A percentile compares a stretch with the other conserved stretches of the same genome.
Conservation (phyloP, 1,139 yeast species). For the Protomyces lactucae-debilis region DNA sequence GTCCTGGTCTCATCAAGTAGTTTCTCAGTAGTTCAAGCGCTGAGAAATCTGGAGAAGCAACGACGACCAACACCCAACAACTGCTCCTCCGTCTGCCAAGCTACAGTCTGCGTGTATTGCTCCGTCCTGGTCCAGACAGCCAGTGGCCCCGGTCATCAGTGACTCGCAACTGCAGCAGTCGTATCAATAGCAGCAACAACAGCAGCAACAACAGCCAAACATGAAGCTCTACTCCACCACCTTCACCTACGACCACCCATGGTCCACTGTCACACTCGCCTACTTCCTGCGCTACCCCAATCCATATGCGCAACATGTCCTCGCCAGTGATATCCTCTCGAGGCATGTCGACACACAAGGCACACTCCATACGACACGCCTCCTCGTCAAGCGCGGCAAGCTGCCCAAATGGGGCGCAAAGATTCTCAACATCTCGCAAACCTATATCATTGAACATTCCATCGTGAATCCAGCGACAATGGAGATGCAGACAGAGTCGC, state of each 20-base stretch:
- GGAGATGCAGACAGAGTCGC: constrained; percentile 64
- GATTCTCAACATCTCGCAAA: constrained; percentile 43
- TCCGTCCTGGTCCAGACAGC: too few relatives aligned
- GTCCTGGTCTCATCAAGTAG: too few relatives aligned
- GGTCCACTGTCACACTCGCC: constrained; percentile 70
- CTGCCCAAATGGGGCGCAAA: constrained; percentile 78
- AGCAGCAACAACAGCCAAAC: too few relatives aligned
- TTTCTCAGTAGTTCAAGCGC: too few relatives aligned
- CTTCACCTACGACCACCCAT: constrained; percentile 43
- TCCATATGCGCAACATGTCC: constrained; percentile 85
- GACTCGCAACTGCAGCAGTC: too few relatives aligned
- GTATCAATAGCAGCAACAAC: too few relatives aligned
- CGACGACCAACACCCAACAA: too few relatives aligned
- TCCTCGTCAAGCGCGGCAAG: constrained; percentile 74
- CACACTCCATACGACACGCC: constrained; percentile 63
- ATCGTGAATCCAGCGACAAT: constrained; percentile 60
- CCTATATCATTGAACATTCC: constrained; percentile 77
- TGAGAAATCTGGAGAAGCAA: too few relatives aligned
- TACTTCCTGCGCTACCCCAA: constrained; percentile 83
- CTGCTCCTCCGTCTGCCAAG: too few relatives aligned
- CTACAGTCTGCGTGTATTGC: too few relatives aligned
- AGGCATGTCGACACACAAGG: constrained; percentile 58
- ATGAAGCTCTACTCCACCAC: constrained; percentile 24
- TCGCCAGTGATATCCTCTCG: constrained; percentile 73
- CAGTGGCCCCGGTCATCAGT: too few relatives aligned